Base-by-base conservation (phyloP, 139 green algal genomes). In the Deuterostichococcus epilithicus region DNA sequence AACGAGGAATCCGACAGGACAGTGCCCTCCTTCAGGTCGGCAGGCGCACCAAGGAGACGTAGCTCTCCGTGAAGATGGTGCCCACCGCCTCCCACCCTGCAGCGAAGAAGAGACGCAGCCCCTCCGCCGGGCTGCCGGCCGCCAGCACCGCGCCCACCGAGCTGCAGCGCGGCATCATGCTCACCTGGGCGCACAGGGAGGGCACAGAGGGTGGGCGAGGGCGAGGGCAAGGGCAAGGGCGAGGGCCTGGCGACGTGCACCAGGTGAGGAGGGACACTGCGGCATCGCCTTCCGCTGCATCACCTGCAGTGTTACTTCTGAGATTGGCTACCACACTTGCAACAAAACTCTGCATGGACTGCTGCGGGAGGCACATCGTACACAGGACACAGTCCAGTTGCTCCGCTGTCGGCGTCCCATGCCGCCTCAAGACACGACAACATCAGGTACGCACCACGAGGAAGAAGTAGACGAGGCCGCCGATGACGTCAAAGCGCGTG, bases 401-500 rank as follows among this genome's bases (percentile, higher is more conserved):
- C 15, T 18, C 45, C 45, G 45, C 18, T n/a, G n/a, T n/a, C n/a
- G n/a, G n/a, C n/a, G n/a, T n/a, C n/a, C n/a, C n/a, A n/a, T n/a
- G n/a, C n/a, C n/a, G n/a, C n/a, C n/a, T 66, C 1, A 23, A 66
- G 58, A 26, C 25, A 66, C 2, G 2, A 66, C 28, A 26, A 30
- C 23, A n/a, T 44, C 47, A 68, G 42, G n/a, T 0, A 28, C 83
- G 38, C 26, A 93, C 86, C 72, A 97, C 88, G 33, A 95, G 80
- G 26, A 95, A 79, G 85, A 93, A 97, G 86, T 97, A 97, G 5
- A 94, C 70, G 35, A 86, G 76, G 28, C 91, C 93, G 8, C 92
- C 93, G 34, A 97, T 92, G 45, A 97, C 76, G 78, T 97, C 93
- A 73, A 97, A 97, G 23, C 88, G 81, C 38, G 73, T 83, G 75